Evolutionary conservation across 768 basidiomycete genomes (phyloP).

Genomic region (Pisolithus orientalis): DNA sequence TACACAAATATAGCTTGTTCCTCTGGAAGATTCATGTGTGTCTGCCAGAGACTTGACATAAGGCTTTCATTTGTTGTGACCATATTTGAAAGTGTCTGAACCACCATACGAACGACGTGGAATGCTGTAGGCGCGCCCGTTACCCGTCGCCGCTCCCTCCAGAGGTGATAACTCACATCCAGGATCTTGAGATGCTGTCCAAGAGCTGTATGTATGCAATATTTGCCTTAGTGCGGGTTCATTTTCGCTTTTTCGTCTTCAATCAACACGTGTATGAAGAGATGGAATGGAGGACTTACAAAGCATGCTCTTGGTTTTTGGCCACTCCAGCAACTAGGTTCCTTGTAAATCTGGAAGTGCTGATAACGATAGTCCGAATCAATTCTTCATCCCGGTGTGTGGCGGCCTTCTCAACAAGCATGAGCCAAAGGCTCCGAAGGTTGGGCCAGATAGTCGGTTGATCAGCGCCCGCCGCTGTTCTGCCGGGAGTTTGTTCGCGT

Average conservation of each 20-base stretch:
- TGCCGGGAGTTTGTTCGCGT: slow-evolving; percentile 11
- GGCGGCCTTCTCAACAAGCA: slow-evolving; percentile 28
- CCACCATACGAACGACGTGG: slow-evolving; percentile 55
- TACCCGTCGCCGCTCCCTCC: background rate
- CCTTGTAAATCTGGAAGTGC: slow-evolving; percentile 71
- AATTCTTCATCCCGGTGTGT: slow-evolving; percentile 25
- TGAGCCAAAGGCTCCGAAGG: slow-evolving; percentile 51
- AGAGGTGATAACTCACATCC: slow-evolving; percentile 38
- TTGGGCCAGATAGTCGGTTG: slow-evolving; percentile 49
- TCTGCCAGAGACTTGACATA: slow-evolving; percentile 54
- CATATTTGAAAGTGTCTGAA: slow-evolving; percentile 80
- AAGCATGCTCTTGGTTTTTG: slow-evolving; percentile 64
- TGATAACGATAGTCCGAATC: slow-evolving; percentile 38
- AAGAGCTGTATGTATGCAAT: slow-evolving; percentile 72
- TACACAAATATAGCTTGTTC: slow-evolving; percentile 74
- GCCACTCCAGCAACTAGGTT: slow-evolving; percentile 76
- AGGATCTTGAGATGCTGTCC: slow-evolving; percentile 57
- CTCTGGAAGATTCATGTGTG: slow-evolving; percentile 61
- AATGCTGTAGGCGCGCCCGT: slow-evolving; percentile 39
- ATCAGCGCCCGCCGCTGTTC: slow-evolving; percentile 29
- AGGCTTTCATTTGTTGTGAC: slow-evolving; percentile 66
- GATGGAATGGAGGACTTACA: slow-evolving; percentile 43
- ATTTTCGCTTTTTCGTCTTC: slow-evolving; percentile 44
- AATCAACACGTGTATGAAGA: background rate
- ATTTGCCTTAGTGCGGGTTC: slow-evolving; percentile 66